These are phyloP conservation scores for Panaeolus cyanescens DNA, from an alignment of 768 basidiomycete genomes.

Conservation along the genomic window DNA sequence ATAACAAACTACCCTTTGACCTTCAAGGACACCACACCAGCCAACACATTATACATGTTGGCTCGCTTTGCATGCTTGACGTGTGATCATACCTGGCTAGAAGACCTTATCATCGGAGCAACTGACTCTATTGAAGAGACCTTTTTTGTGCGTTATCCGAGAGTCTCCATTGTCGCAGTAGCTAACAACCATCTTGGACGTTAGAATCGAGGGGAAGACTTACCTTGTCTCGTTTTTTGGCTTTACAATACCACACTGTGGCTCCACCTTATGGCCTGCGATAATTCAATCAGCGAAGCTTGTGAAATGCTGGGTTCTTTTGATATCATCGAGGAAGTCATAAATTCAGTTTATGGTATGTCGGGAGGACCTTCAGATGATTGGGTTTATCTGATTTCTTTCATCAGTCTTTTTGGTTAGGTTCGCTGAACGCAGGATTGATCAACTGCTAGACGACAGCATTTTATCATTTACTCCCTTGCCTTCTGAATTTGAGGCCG, in stretches of 20 bases:
- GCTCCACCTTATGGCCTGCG: constrained; percentile 89
- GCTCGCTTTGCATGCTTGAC: constrained; percentile 90
- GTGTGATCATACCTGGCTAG: constrained; percentile 91
- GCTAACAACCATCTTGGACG: constrained; percentile 11
- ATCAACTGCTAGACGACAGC: constrained; percentile 79
- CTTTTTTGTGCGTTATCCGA: constrained; percentile 74
- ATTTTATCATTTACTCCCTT: constrained; percentile 82
- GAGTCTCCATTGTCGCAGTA: not conserved
- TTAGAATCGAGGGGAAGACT: constrained; percentile 82
- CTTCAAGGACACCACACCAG: constrained; percentile 80
- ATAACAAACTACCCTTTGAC: constrained; percentile 75
- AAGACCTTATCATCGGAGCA: constrained; percentile 88
- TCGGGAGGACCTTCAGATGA: not conserved
- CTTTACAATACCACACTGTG: constrained; percentile 89
- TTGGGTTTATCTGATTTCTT: constrained; percentile 4
- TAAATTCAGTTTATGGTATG: constrained; percentile 93
- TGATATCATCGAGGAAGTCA: constrained; percentile 85
- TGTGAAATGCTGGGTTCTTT: constrained; percentile 87
- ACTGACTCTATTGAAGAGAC: constrained; percentile 91
- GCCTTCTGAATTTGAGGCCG: constrained; percentile 74
- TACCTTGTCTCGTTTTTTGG: constrained; percentile 91
- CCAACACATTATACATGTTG: constrained; percentile 88
- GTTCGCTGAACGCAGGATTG: constrained; percentile 86
- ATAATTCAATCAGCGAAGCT: constrained; percentile 72
- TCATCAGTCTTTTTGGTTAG: constrained; percentile 92